phyloP scores from a whole-genome alignment of 1,139 yeast species.

The Scheffersomyces cryptocercus region DNA sequence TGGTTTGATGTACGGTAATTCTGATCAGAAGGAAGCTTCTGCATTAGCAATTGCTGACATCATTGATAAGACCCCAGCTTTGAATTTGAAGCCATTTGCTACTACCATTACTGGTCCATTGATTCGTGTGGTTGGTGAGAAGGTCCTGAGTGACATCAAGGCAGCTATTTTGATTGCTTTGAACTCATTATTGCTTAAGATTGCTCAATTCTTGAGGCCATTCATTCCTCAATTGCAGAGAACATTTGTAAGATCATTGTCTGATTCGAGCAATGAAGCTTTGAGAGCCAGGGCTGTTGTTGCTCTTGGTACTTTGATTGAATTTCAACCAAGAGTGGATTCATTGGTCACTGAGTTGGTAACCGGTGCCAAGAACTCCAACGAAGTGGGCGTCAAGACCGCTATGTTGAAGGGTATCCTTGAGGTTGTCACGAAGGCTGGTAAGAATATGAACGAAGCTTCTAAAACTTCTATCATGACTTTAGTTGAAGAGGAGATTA shows the following conservation, averaged over 20 bases:
- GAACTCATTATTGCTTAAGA: conserved; percentile 72
- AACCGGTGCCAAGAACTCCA: conserved; percentile 65
- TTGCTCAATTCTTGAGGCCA: conserved; percentile 91
- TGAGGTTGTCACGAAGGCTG: conserved; percentile 82
- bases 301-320: conserved; percentile 85
- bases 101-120: conserved; percentile 96
- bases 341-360: conserved; percentile 85
- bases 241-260: conserved; percentile 88
- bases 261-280: conserved; percentile 71
- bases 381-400: conserved; percentile 66
- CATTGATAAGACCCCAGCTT: conserved; percentile 83
- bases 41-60: conserved; percentile 90
- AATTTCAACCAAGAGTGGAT: conserved; percentile 91
- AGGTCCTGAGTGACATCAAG: conserved; percentile 86
- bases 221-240: conserved; percentile 97
- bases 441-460: conserved; percentile 70
- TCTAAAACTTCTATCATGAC: conserved; percentile 70
- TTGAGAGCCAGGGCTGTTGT: conserved; percentile 85
- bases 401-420: conserved; percentile 86
- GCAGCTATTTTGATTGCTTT: conserved; percentile 87
- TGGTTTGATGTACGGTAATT: conserved; percentile 91
- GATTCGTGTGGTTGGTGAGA: conserved; percentile 97
- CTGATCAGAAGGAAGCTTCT: conserved; percentile 80
- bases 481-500: conserved; percentile 74
- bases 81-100: conserved; percentile 79